Evolutionary conservation across 768 basidiomycete genomes (phyloP).

Genomic region (Mycena olivaceomarginata): DNA sequence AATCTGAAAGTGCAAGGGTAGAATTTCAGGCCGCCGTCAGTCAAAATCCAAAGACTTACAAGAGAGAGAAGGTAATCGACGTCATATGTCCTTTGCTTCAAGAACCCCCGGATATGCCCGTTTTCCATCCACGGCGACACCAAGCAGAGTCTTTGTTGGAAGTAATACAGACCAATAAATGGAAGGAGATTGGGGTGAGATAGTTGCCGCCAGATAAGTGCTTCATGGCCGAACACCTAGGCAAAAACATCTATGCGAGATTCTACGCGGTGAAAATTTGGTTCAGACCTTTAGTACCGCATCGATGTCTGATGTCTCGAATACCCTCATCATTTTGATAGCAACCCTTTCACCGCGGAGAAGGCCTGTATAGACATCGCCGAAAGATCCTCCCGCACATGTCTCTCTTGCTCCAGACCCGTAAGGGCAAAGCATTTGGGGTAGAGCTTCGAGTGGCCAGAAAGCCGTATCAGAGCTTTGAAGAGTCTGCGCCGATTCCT

Average conservation of each 20-base stretch:
- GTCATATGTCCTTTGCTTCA: neutral
- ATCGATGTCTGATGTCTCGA: slow-evolving; percentile 21
- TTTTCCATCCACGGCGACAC: neutral
- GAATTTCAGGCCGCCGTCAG: neutral
- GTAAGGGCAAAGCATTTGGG: slow-evolving; percentile 33
- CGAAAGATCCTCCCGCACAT: slow-evolving; percentile 34
- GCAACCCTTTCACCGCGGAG: slow-evolving; percentile 30
- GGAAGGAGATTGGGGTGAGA: slow-evolving; percentile 44
- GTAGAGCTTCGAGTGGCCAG: slow-evolving; percentile 15
- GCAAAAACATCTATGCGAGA: neutral
- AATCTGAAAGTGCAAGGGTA: neutral
- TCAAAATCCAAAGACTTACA: neutral
- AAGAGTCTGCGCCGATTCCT: slow-evolving; percentile 3
- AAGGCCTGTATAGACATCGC: slow-evolving; percentile 35
- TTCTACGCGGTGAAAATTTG: too few species aligned
- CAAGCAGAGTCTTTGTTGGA: neutral
- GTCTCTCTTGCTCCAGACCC: slow-evolving; percentile 28
- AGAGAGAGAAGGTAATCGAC: neutral
- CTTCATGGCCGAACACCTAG: slow-evolving; percentile 42
- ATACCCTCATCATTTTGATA: slow-evolving; percentile 41
- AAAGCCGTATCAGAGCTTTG: slow-evolving; percentile 28
- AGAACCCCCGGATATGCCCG: neutral
- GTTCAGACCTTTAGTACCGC: slow-evolving; percentile 15
- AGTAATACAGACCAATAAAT: neutral
- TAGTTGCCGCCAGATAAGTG: slow-evolving; percentile 45